A percentile compares a stretch with the other conserved stretches of the same genome.
Evolutionary conservation across 768 basidiomycete species (phyloP).

Genomic region (Trametes maxima): DNA sequence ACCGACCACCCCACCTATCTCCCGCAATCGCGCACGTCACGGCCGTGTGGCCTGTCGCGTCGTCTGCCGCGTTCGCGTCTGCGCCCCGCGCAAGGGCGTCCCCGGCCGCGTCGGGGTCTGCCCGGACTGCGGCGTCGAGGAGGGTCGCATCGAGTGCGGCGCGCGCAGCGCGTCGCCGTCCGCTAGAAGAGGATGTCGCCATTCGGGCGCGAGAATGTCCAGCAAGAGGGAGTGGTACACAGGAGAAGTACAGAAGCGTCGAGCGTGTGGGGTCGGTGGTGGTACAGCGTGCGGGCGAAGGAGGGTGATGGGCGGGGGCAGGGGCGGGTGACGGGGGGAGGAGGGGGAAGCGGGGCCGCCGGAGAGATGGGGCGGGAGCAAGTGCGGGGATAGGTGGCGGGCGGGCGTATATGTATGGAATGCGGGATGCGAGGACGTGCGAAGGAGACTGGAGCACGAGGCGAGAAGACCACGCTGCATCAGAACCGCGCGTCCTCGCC

Average conservation of each 20-base stretch:
- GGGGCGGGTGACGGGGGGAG: constrained; percentile 4
- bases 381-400: constrained; percentile 19
- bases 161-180: constrained; percentile 19
- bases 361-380: constrained; percentile 7
- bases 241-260: constrained; percentile 9
- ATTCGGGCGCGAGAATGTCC: not conserved
- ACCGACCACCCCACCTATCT: constrained; percentile 49
- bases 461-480: constrained; percentile 23
- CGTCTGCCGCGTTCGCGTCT: constrained; percentile 68
- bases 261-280: not conserved
- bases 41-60: constrained; percentile 55
- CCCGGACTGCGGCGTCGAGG: constrained; percentile 52
- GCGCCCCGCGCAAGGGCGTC: constrained; percentile 60
- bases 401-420: constrained; percentile 17
- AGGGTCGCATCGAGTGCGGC: constrained; percentile 22
- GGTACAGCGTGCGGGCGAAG: not conserved
- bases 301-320: not conserved
- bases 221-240: not conserved
- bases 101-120: constrained; percentile 55
- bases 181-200: constrained; percentile 1
- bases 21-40: constrained; percentile 74
- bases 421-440: constrained; percentile 8
- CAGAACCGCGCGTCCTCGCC: constrained; percentile 11
- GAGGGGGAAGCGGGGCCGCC: not conserved
- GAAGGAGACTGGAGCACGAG: constrained; percentile 17